Conservation (phyloP, 768 basidiomycete genomes). For the Termitomyces sp. region DNA sequence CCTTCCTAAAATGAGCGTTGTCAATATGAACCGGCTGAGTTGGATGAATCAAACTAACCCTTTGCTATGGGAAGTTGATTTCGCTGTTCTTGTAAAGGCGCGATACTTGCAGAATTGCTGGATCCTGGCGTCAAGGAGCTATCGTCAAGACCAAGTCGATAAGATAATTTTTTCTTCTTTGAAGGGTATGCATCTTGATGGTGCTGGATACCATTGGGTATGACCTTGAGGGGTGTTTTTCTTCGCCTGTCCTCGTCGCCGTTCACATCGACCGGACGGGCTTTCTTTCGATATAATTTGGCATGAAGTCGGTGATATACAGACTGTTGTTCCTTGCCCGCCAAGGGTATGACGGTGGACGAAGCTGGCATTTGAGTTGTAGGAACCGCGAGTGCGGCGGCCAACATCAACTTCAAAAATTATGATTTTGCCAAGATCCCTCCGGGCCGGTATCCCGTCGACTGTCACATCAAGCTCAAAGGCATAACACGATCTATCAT, state of each 20-base stretch:
- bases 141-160: conserved; percentile 4
- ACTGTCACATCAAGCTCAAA: background rate
- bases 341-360: conserved; percentile 9
- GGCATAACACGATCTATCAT: too few species aligned
- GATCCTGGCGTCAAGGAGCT: conserved; percentile 16
- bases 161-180: conserved; percentile 29
- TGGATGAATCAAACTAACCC: conserved; percentile 37
- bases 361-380: background rate
- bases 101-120: conserved; percentile 17
- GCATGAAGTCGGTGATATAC: background rate
- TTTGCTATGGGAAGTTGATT: conserved; percentile 72
- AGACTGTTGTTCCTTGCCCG: conserved; percentile 3
- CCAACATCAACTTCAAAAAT: background rate
- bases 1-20: conserved; percentile 44
- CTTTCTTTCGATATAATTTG: conserved; percentile 9
- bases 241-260: conserved; percentile 30
- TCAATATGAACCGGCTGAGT: background rate
- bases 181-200: conserved; percentile 16
- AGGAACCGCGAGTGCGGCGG: background rate
- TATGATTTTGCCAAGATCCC: background rate
- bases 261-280: conserved; percentile 31
- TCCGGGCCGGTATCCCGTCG: background rate
- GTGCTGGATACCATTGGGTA: conserved; percentile 17
- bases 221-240: conserved; percentile 24
- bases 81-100: conserved; percentile 57